These are phyloP conservation scores for Trypanosoma melophagium DNA, from an alignment of 208 protist genomes.

Conservation along the genomic window DNA sequence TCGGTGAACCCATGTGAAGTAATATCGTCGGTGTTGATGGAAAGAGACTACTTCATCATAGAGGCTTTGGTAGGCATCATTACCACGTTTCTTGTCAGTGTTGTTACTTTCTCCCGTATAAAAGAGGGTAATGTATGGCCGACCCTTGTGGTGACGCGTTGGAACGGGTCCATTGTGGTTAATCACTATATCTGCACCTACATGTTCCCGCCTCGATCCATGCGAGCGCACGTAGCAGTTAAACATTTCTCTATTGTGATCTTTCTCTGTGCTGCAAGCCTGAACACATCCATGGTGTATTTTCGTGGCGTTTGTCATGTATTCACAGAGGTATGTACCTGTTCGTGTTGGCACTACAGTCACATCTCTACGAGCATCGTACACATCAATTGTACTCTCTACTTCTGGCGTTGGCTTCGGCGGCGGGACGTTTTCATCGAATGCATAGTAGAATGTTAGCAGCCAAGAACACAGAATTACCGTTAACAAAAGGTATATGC, in stretches of 20 bases:
- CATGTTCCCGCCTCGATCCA: neutral
- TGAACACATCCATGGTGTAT: neutral
- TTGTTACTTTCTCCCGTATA: slow-evolving; percentile 17
- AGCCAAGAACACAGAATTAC: no score
- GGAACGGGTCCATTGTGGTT: slow-evolving; percentile 13
- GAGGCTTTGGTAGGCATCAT: slow-evolving; percentile 1
- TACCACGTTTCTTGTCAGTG: neutral
- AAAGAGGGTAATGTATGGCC: slow-evolving; percentile 9
- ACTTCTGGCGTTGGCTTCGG: no score
- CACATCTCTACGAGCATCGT: neutral
- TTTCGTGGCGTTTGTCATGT: slow-evolving; percentile 7
- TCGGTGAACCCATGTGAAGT: slow-evolving; percentile 13
- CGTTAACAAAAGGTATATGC: no score
- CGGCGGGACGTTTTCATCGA: no score
- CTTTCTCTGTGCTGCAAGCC: neutral
- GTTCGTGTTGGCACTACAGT: neutral
- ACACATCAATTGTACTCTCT: no score
- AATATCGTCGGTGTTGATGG: slow-evolving; percentile 11
- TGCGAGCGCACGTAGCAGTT: neutral
- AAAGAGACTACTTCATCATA: slow-evolving; percentile 6
- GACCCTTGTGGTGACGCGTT: neutral
- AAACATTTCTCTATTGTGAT: neutral
- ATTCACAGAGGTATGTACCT: slow-evolving; percentile 3
- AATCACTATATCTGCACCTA: slow-evolving; percentile 2
- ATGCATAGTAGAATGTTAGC: no score